Base-by-base conservation (phyloP, 2,329 filamentous ascomycete species). In the Blastomyces parvus region DNA sequence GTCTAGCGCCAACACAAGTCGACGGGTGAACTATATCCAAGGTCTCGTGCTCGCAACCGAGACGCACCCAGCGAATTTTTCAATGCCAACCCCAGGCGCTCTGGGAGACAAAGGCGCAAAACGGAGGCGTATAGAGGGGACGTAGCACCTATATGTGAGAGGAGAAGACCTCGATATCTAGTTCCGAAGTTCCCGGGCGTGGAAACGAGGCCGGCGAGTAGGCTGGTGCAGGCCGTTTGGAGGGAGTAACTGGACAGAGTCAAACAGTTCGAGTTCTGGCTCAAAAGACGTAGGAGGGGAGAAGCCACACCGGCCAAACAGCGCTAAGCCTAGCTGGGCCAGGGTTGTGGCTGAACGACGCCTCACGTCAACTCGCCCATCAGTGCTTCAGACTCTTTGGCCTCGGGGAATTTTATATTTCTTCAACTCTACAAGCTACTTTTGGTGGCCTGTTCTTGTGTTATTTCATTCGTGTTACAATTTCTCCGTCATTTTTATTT, bases 31-130 rank as follows among this genome's bases (percentile, higher is more conserved):
- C 46, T 22, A 59, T 44, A 33, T 22, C n/a, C 11, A 17, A 27
- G 19, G 55, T 40, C 55, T 27, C 55, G 55, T 58, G 55, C 33
- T 58, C 17, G 36, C 36, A 42, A 8, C 40, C 57, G 25, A 46
- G 57, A 36, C 25, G 33, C 25, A 14, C 40, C 14, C 57, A 30
- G 59, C 48, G 63, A 64, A 62, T 64, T 64, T 64, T 64, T 64
- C 63, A 62, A 46, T 33, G 38, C 22, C 59, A 61, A 61, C 46
- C n/a, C 22, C 1, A 36, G 9, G 33, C 48, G 46, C 6, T 46
- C 19, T 27, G 25, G 25, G 11, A 48, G 40, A 19, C 36, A 40
- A 19, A 55, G 5, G 46, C 30, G 59, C 59, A 17, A 27, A 14
- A 61, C 44, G 46, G 59, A 14, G 57, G 36, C 5, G 40, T 22